Base-by-base conservation (phyloP, 352 stramenopile genomes). In the Phytophthora citrophthora region DNA sequence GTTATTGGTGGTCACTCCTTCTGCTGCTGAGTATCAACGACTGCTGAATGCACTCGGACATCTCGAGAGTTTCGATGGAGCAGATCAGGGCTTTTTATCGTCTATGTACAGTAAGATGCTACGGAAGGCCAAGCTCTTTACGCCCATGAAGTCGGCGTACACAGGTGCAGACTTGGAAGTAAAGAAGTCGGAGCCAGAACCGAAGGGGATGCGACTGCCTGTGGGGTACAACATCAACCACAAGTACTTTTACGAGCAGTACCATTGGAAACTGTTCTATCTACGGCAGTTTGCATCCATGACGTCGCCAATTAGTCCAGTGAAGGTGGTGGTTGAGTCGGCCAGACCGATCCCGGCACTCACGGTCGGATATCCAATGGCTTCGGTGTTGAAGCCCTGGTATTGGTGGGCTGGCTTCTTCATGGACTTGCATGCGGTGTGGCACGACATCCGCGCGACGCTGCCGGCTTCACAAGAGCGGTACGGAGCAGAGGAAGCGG, bases 211-310 rank as follows among this genome's bases (percentile, higher is more conserved):
- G 84, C 77, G 88, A 32, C 70, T 96, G 8, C 80, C 87, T 5
- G 88, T 96, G 46, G 86, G 85, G 16, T 96, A 95, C 72, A 96
- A 96, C 61, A 95, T 95, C 75, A 95, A 96, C 72, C 87, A 96
- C 78, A 95, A 95, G 76, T 96, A 93, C 60, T 94, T 88, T 54
- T 94, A 92, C 66, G 87, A 95, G 51, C 84, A 94, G 72, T 95
- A 95, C 64, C 79, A 95, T 67, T 95, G 87, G 87, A 95, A 92
- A 64, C 57, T 96, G 11, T 96, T 92, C 49, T 93, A 91, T 51
- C 61, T 93, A 49, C 77, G 78, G 11, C 87, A 94, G 58, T 95
- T 95, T 58, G 85, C 86, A 24, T 92, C 85, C 24, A 93, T 96
- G 82, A 94, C 88, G 53, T 94, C 86, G 16, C 81, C 85, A 2